Conservation (phyloP, 371 early-diverging fungal species). For the Sporodiniella umbellata region DNA sequence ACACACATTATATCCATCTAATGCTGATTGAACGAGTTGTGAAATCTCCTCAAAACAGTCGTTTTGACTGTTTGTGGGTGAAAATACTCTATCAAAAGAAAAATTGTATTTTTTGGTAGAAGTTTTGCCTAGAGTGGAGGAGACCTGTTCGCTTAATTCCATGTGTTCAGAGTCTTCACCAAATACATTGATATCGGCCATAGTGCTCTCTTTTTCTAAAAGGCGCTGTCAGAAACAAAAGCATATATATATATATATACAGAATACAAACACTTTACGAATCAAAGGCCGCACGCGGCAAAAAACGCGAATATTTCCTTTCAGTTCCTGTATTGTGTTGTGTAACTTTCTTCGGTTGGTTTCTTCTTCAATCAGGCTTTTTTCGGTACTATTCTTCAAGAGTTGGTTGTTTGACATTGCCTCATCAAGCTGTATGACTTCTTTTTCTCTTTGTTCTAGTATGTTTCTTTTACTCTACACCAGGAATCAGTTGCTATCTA, state of each 20-base stretch:
- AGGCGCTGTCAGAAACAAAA: not conserved
- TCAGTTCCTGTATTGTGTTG: slow-evolving; percentile 93
- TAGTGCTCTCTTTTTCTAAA: not conserved
- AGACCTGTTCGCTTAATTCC: slow-evolving; percentile 44
- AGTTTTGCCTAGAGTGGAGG: slow-evolving; percentile 34
- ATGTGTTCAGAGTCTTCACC: slow-evolving; percentile 52
- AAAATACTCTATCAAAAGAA: slow-evolving; percentile 84
- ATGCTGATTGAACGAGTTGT: slow-evolving; percentile 91
- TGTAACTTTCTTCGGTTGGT: slow-evolving; percentile 77
- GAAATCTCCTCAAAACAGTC: slow-evolving; percentile 94
- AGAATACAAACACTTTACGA: slow-evolving; percentile 4
- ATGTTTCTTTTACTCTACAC: slow-evolving; percentile 1
- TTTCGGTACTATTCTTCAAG: slow-evolving; percentile 51
- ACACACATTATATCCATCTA: slow-evolving; percentile 98
- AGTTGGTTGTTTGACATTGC: slow-evolving; percentile 15
- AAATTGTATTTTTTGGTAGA: slow-evolving; percentile 66
- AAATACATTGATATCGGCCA: slow-evolving; percentile 35
- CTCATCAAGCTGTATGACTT: not conserved
- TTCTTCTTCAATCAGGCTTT: slow-evolving; percentile 73
- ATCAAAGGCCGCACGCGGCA: slow-evolving; percentile 90
- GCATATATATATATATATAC: too few relatives aligned
- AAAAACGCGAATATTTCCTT: slow-evolving; percentile 97
- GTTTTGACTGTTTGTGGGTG: slow-evolving; percentile 66
- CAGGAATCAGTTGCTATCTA: not conserved
- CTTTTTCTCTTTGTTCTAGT: slow-evolving; percentile 3